Conservation (phyloP, 225 moss, liverwort and hornwort species). For the Physcomitrium patens region DNA sequence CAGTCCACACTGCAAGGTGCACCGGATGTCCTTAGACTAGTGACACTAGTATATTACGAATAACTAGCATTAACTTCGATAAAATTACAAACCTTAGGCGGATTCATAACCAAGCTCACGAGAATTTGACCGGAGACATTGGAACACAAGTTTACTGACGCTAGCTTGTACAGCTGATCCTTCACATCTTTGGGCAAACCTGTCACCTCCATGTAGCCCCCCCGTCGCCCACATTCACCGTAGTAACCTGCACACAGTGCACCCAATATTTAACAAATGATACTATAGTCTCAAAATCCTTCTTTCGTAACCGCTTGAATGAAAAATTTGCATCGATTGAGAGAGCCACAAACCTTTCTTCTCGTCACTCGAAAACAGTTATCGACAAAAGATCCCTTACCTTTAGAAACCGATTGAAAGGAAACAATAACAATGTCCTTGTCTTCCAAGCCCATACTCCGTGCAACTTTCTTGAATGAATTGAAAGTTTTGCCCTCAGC, state of each 20-base stretch:
- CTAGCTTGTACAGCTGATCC: slow-evolving; percentile 85
- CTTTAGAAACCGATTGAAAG: slow-evolving; percentile 93
- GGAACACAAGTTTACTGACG: slow-evolving; percentile 92
- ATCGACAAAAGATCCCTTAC: slow-evolving; percentile 41
- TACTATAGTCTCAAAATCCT: background rate
- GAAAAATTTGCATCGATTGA: slow-evolving; percentile 1
- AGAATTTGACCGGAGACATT: slow-evolving; percentile 91
- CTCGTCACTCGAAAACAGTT: slow-evolving; percentile 4
- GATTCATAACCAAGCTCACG: slow-evolving; percentile 94
- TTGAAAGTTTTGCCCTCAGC: slow-evolving; percentile 72
- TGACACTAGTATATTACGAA: slow-evolving; percentile 13
- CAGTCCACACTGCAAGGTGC: background rate
- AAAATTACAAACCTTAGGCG: slow-evolving; percentile 67
- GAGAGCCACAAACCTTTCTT: slow-evolving; percentile 16
- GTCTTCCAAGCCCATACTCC: slow-evolving; percentile 80
- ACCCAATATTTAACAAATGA: slow-evolving; percentile 6
- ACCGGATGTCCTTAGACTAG: background rate
- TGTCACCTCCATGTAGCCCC: slow-evolving; percentile 98
- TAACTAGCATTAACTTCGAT: slow-evolving; percentile 20
- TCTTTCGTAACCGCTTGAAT: slow-evolving; percentile 17
- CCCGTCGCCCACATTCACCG: slow-evolving; percentile 97
- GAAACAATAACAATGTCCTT: slow-evolving; percentile 79
- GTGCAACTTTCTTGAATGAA: slow-evolving; percentile 92
- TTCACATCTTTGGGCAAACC: slow-evolving; percentile 82
- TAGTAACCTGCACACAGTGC: slow-evolving; percentile 73